Evolutionary conservation across 1,284 basidiomycete genomes (phyloP).

Genomic region (Sanghuangporus baumii): DNA sequence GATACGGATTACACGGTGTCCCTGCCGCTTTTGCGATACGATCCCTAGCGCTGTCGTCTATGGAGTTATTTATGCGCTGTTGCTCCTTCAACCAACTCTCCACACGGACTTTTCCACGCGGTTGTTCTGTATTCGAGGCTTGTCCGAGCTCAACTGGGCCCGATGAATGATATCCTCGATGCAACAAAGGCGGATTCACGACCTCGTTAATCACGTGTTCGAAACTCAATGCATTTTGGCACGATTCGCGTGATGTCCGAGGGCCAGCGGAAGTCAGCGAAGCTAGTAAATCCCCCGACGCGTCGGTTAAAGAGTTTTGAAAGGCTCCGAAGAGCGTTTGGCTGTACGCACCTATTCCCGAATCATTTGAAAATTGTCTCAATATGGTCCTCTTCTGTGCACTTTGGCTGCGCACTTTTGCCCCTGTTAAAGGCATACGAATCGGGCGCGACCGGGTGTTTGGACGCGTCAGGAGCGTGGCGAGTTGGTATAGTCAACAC

Average conservation of each 20-base stretch:
- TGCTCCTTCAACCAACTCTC: slow-evolving; percentile 16
- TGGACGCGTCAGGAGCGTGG: slow-evolving; percentile 4
- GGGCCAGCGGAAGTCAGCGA: not conserved
- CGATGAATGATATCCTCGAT: not conserved
- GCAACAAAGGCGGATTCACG: not conserved
- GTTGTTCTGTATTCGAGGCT: not conserved
- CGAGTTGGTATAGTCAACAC: not conserved
- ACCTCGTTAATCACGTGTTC: not conserved
- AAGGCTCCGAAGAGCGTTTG: not conserved
- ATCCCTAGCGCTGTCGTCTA: not conserved
- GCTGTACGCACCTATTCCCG: slow-evolving; percentile 1
- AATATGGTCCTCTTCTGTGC: not conserved
- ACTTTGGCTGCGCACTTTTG: slow-evolving; percentile 1
- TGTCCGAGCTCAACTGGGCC: not conserved
- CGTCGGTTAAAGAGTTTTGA: not conserved
- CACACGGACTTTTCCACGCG: slow-evolving; percentile 5
- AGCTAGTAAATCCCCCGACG: slow-evolving; percentile 4
- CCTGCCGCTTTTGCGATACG: slow-evolving; percentile 10
- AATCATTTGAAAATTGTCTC: slow-evolving; percentile 4
- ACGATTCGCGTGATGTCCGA: slow-evolving; percentile 6
- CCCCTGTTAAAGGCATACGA: not conserved
- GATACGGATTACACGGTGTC: slow-evolving; percentile 13
- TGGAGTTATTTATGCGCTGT: not conserved
- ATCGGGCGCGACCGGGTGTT: not conserved
- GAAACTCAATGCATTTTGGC: slow-evolving; percentile 2